Evolutionary conservation across 176 grass and related monocot species (phyloP), one percentile per base, ranked within the genome.

Genomic region (Bothriochloa decipiens): DNA sequence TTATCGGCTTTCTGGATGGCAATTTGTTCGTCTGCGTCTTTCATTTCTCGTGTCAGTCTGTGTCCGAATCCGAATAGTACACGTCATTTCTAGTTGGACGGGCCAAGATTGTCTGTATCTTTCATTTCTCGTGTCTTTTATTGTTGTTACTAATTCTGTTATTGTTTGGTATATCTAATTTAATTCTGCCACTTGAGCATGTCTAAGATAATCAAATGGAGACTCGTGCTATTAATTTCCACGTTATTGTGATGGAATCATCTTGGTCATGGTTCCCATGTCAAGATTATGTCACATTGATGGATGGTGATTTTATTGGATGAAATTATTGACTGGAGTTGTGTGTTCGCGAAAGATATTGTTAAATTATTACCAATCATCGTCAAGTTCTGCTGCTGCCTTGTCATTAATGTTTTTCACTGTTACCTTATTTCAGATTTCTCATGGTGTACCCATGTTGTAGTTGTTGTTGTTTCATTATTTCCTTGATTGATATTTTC

Each of bases 401-500:
- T 15, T 73, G 43, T 73, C 70, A 60, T 86, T 64, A 29, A 17
- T 68, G 39, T 42, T 39, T 28, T 77, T 87, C 62, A 78, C 32
- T n/a, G n/a, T 81, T 55, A 42, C 61, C 16, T 41, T 49, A 33
- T 11, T 67, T 64, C 7, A 74, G 10, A 64, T 72, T 72, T 86
- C 29, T 52, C 4, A 49, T 40, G n/a, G 35, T n/a, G n/a, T n/a
- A n/a, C n/a, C n/a, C n/a, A n/a, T n/a, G n/a, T n/a, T 68, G 33
- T 45, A 16, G 11, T 43, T 74, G 60, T 28, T 69, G 29, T 15
- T 28, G 16, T 46, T 70, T 87, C 35, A 77, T 25, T 32, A 35
- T 87, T 43, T 81, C 36, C 32, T 43, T 37, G 23, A 26, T 67
- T 37, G 11, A 67, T 4, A 65, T 72, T 80, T 86, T 86, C 42